Base-by-base conservation (phyloP, 768 basidiomycete genomes). In the Russula emetica region DNA sequence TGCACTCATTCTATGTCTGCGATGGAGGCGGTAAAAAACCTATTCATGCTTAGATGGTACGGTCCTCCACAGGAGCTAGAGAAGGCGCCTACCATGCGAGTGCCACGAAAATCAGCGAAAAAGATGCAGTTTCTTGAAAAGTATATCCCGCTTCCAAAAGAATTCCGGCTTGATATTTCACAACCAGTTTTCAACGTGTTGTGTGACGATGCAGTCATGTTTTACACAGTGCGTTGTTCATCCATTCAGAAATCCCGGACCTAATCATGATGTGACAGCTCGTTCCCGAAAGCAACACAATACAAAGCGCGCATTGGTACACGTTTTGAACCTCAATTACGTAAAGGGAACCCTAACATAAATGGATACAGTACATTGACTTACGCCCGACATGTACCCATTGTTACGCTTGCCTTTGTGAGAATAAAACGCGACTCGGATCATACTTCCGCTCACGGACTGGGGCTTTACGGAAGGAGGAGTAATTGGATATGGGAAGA, bases 221-320 rank as follows among this genome's bases (percentile, higher is more conserved):
- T 62, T 44, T 62, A 62, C 40, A 62, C 47, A 6, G 61, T 57
- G 16, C 38, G 61, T 52, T 16, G 10, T 10, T 10, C 18, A 6
- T 42, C 14, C 8, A 14, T 0, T 30, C 2, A 16, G 5, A 28
- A 16, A 28, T 22, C 5, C 22, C 32, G n/a, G 10, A 24, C 18
- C 45, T 28, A 8, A 49, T 24, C 42, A 24, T 42, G 28, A 32
- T 42, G 28, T 28, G n/a, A 22, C 6, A 57, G 61, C 38, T 62
- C 38, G 49, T 52, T 24, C 55, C 61, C 13, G 49, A 47, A 22
- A 30, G 38, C 30, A 44, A 62, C 38, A 26, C 38, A 6, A 57
- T 57, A 14, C 55, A 62, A 44, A 14, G 22, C 24, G 61, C 61
- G 14, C 36, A 62, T 57, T 62, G 61, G 61, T 62, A 62, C 22